A percentile compares a stretch with the other conserved stretches of the same genome.
phyloP scores from a whole-genome alignment of 2,329 filamentous ascomycete species.

The Fragosphaeria purpurea region DNA sequence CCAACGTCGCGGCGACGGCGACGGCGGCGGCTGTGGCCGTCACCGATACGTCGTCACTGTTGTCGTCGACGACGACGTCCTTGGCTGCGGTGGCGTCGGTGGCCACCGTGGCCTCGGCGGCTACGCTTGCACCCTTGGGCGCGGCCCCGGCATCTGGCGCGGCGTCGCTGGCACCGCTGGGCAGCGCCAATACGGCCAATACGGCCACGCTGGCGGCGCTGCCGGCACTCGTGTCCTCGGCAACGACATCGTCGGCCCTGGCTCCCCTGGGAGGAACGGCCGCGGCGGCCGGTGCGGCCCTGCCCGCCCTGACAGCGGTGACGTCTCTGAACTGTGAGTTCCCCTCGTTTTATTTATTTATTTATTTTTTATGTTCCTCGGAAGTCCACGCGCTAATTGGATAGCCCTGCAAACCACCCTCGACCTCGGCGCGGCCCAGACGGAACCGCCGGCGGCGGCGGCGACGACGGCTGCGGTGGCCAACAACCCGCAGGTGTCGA shows the following conservation, averaged over 20 bases:
- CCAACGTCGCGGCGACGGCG: slow-evolving; percentile 3
- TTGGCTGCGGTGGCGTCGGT: not conserved
- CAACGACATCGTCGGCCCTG: not conserved
- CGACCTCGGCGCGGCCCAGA: slow-evolving; percentile 17
- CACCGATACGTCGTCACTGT: not conserved
- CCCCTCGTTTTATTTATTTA: too few relatives aligned
- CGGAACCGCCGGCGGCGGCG: slow-evolving; percentile 14
- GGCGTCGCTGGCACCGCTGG: not conserved
- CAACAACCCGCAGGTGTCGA: slow-evolving; percentile 17
- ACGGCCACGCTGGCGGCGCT: not conserved
- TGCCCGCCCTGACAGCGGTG: not conserved
- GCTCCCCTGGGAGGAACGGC: not conserved
- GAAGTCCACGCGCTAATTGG: too few relatives aligned
- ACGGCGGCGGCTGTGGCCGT: not conserved
- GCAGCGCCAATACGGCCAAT: too few relatives aligned
- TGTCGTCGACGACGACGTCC: not conserved
- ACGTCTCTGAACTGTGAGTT: not conserved
- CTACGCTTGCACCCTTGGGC: not conserved
- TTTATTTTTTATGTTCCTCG: not conserved
- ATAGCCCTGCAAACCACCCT: slow-evolving; percentile 18
- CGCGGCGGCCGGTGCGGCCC: not conserved
- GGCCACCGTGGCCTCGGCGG: not conserved
- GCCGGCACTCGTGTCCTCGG: not conserved
- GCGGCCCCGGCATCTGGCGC: not conserved
- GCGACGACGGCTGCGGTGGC: slow-evolving; percentile 16